Base-by-base conservation (phyloP, 345 rosid species). In the Eucalyptus pumila region DNA sequence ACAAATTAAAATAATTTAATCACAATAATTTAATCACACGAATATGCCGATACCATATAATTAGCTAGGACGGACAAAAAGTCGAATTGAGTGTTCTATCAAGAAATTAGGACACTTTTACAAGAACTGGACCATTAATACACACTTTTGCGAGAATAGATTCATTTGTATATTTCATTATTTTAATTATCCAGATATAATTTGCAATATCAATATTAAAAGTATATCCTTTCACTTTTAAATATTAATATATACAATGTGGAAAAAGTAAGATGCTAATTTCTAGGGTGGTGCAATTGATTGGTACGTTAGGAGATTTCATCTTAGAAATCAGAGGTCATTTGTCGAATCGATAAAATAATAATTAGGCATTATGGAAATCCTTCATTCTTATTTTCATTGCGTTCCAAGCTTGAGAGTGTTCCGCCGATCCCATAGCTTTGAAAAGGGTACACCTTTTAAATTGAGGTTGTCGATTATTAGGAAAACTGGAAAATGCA, bases 341-440 rank as follows among this genome's bases (percentile, higher is more conserved):
- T 32, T 5, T 15, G 40, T 32, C 6, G 11, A 65, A 67, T 67
- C 40, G 2, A 65, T 65, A 30, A 65, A n/a, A 30, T 27, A 0
- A 65, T n/a, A 27, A 12, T 12, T 6, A 0, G 65, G 67, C 56
- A 17, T 60, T 7, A 65, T n/a, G 11, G 37, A 65, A 14, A n/a
- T n/a, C 34, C 14, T 65, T n/a, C 37, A 26, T 26, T 58, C 30
- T 26, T 58, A 58, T 58, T 58, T 58, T 58, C 14, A 11, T 10
- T 0, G n/a, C n/a, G 7, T 58, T 58, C 0, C 0, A 9, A 58
- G 30, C 14, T 58, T 26, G 65, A 1, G 1, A 24, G 65, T 58
- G n/a, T 58, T 58, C 65, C 2, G 1, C 27, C 0, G 1, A 58
- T 58, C 0, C 0, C 56, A 52, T 58, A 5, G 65, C 2, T 1